phyloP scores from a whole-genome alignment of 352 stramenopile species.

The Pythium monospermum region DNA sequence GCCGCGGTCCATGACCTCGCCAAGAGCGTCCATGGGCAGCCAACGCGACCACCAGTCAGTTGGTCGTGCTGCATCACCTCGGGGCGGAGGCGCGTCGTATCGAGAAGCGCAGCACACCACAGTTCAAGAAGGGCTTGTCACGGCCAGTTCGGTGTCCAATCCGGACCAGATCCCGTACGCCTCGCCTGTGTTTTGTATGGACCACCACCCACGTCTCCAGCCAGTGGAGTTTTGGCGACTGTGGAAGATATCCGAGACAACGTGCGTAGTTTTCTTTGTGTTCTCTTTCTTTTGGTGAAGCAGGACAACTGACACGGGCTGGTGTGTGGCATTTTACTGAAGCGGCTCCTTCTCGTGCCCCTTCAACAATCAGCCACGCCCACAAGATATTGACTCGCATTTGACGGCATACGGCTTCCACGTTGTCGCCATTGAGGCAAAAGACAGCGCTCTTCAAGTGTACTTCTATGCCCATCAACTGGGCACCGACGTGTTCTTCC shows the following conservation, averaged over 20 bases:
- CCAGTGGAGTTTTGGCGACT: conserved; percentile 32
- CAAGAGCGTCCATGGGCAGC: too few species aligned
- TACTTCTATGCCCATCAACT: conserved; percentile 64
- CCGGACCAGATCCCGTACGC: conserved; percentile 47
- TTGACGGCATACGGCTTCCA: conserved; percentile 46
- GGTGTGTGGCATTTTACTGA: not conserved
- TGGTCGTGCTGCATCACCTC: too few species aligned
- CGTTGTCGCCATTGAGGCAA: conserved; percentile 44
- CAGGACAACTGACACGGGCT: too few species aligned
- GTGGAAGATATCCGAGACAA: conserved; percentile 64
- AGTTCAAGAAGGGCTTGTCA: not conserved
- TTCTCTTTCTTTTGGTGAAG: not conserved
- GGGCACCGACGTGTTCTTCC: conserved; percentile 42
- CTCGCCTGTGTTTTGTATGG: conserved; percentile 51
- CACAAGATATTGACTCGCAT: conserved; percentile 39
- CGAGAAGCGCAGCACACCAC: not conserved
- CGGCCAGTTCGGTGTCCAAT: conserved; percentile 15
- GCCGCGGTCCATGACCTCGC: not conserved
- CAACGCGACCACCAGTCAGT: too few species aligned
- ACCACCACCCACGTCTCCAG: conserved; percentile 18
- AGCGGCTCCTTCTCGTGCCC: conserved; percentile 74
- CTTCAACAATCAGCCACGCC: conserved; percentile 49
- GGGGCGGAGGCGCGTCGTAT: too few species aligned
- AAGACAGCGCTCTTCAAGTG: conserved; percentile 54
- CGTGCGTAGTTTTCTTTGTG: conserved; percentile 26